Evolutionary conservation across 768 basidiomycete genomes (phyloP).

Genomic region (Suillus decipiens): DNA sequence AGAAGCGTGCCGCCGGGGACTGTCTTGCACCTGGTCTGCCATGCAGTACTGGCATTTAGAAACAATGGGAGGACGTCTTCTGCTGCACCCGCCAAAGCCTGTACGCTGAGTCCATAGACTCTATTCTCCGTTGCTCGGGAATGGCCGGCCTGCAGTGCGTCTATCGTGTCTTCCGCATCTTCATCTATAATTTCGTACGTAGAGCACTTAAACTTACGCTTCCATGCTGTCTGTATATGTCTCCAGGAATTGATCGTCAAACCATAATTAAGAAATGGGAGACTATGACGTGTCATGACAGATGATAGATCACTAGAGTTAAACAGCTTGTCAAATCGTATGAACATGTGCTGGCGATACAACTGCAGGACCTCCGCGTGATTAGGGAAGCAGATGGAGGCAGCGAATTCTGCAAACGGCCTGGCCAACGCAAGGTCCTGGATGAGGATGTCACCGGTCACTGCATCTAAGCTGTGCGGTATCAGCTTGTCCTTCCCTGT

Average conservation of each 20-base stretch:
- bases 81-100: slow-evolving; percentile 17
- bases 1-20: slow-evolving; percentile 24
- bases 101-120: slow-evolving; percentile 31
- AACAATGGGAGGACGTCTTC: slow-evolving; percentile 30
- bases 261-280: slow-evolving; percentile 6
- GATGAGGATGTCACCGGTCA: slow-evolving; percentile 27
- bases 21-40: slow-evolving; percentile 15
- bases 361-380: too few species aligned
- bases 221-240: slow-evolving; percentile 28
- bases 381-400: slow-evolving; percentile 3
- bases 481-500: slow-evolving; percentile 25
- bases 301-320: slow-evolving; percentile 11
- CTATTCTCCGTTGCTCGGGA: slow-evolving; percentile 23
- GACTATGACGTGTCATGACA: too few species aligned
- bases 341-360: slow-evolving; percentile 15
- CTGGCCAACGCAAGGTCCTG: slow-evolving; percentile 27
- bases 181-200: slow-evolving; percentile 7
- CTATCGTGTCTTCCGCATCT: slow-evolving; percentile 15
- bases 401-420: slow-evolving; percentile 19
- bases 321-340: slow-evolving; percentile 18
- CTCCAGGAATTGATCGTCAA: slow-evolving; percentile 15
- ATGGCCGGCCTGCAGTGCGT: slow-evolving; percentile 31
- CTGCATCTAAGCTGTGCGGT: slow-evolving; percentile 27
- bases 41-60: slow-evolving; percentile 25
- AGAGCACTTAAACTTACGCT: slow-evolving; percentile 11